Conservation (phyloP, 1,139 yeast genomes). For the Pichiaceae sp. region DNA sequence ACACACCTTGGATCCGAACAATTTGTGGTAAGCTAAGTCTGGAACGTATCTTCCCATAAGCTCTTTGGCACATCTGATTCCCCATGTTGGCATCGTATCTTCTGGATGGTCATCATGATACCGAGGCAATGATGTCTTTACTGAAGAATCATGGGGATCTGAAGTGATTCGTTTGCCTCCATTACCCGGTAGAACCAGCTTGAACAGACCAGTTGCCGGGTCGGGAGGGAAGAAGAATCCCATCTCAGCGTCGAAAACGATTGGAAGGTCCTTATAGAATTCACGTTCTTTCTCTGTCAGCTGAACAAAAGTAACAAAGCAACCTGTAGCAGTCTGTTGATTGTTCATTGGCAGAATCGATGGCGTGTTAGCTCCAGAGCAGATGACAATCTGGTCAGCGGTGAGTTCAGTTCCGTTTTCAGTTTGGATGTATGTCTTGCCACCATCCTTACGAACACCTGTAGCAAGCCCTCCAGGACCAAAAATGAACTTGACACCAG, state of each 20-base stretch:
- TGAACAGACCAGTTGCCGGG: constrained; percentile 26
- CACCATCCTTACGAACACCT: constrained; percentile 6
- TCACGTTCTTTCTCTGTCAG: constrained; percentile 23
- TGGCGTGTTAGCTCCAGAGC: constrained; percentile 29
- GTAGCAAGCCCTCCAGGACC: constrained; percentile 23
- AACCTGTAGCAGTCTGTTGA: constrained; percentile 29
- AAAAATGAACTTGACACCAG: constrained; percentile 26
- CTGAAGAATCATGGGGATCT: constrained; percentile 19
- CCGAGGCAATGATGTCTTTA: constrained; percentile 28
- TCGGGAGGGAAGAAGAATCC: constrained; percentile 46
- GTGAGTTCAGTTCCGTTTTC: constrained; percentile 19
- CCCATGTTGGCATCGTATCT: constrained; percentile 30
- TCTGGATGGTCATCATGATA: constrained; percentile 24
- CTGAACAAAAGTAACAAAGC: constrained; percentile 29
- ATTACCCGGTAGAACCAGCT: constrained; percentile 31
- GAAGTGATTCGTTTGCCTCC: constrained; percentile 26
- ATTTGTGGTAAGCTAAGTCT: constrained; percentile 28
- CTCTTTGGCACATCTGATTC: constrained; percentile 21
- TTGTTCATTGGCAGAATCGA: constrained; percentile 23
- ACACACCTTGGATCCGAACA: constrained; percentile 32
- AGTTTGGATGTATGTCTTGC: constrained; percentile 16
- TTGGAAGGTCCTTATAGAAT: constrained; percentile 25
- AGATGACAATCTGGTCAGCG: constrained; percentile 25
- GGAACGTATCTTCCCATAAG: constrained; percentile 28
- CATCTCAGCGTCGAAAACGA: constrained; percentile 31